Percentiles rank a stretch among this genome's conserved stretches.
phyloP scores from a whole-genome alignment of 2,329 filamentous ascomycete genomes.

The Neopestalotiopsis clavispora region DNA sequence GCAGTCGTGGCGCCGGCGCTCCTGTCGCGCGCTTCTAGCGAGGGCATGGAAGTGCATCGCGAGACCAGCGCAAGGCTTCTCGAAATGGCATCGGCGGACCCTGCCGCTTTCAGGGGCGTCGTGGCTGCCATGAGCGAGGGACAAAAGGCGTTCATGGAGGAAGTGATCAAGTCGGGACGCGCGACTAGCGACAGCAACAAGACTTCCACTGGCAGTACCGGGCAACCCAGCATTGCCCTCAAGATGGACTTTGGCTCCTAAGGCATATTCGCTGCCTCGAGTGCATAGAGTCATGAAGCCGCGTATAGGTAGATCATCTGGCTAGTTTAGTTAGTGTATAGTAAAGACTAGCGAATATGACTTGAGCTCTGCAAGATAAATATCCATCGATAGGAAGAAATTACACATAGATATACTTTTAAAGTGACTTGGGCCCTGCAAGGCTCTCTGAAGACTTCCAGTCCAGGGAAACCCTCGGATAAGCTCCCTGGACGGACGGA shows the following conservation, averaged over 20 bases:
- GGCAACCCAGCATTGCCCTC: slow-evolving; percentile 83
- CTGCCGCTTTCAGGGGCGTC: slow-evolving; percentile 73
- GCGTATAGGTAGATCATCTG: too few species aligned
- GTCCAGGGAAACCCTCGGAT: too few species aligned
- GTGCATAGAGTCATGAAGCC: too few species aligned
- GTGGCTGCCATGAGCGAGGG: slow-evolving; percentile 73
- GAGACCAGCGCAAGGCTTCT: slow-evolving; percentile 80
- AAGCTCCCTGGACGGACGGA: too few species aligned
- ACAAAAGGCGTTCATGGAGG: slow-evolving; percentile 80
- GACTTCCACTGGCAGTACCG: slow-evolving; percentile 47
- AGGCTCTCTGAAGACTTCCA: too few species aligned
- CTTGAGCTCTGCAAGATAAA: too few species aligned
- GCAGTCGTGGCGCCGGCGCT: slow-evolving; percentile 79
- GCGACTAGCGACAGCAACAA: slow-evolving; percentile 47
- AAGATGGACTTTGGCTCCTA: slow-evolving; percentile 84
- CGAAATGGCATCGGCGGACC: slow-evolving; percentile 80
- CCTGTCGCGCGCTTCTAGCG: slow-evolving; percentile 71
- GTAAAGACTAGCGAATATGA: too few species aligned
- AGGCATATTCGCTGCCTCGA: too few species aligned
- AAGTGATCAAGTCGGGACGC: slow-evolving; percentile 72
- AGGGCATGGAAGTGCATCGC: slow-evolving; percentile 63
- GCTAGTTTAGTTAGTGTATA: too few species aligned
- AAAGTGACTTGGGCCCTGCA: too few species aligned
- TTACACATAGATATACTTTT: too few species aligned
- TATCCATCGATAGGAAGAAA: too few species aligned